These are phyloP conservation scores for Vitis hybrid DNA, from an alignment of 177 flowering plant genomes.

Conservation along the genomic window DNA sequence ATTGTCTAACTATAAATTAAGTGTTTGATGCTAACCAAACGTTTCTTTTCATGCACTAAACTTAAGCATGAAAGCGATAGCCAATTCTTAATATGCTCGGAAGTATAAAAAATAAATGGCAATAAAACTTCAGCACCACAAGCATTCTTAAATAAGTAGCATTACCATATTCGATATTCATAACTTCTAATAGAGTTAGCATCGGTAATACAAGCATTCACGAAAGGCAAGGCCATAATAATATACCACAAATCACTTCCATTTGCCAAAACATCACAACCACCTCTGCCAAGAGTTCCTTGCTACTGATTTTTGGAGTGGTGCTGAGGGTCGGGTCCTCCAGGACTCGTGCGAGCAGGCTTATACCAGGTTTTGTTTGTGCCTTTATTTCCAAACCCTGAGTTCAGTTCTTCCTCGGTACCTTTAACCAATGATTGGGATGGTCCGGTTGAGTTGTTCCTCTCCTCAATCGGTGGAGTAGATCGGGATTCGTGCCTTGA, in stretches of 20 bases:
- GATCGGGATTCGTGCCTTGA: constrained; percentile 13
- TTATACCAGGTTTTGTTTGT: background rate
- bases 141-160: too few species aligned
- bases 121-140: too few species aligned
- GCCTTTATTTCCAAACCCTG: background rate
- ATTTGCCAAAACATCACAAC: background rate
- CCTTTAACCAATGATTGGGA: constrained; percentile 1
- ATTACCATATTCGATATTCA: too few species aligned
- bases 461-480: background rate
- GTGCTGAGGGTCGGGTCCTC: constrained; percentile 28
- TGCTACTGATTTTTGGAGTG: constrained; percentile 13
- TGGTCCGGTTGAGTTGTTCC: background rate
- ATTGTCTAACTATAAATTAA: too few species aligned
- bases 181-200: background rate
- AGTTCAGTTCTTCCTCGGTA: background rate
- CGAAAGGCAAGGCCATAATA: background rate
- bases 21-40: too few species aligned
- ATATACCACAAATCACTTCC: background rate
- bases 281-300: background rate
- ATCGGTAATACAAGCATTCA: background rate
- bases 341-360: constrained; percentile 22
- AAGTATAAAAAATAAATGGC: too few species aligned
- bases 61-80: too few species aligned
- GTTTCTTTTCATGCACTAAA: too few species aligned
- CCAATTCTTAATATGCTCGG: too few species aligned